A percentile compares a stretch with the other conserved stretches of the same genome.
Conservation (phyloP, 768 basidiomycete species). For the Aureoboletus auriporus region DNA sequence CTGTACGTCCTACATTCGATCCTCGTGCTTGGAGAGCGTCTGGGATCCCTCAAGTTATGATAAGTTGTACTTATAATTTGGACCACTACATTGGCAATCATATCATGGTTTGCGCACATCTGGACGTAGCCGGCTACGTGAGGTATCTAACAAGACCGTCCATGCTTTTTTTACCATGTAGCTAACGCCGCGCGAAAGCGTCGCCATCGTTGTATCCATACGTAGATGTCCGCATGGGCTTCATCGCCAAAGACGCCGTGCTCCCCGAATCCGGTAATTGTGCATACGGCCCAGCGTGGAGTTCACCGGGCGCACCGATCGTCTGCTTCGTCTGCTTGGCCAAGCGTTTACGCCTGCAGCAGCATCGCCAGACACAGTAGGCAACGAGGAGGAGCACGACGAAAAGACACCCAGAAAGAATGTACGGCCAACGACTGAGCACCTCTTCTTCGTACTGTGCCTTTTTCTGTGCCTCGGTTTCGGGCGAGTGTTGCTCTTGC, state of each 20-base stretch:
- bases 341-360: slow-evolving; percentile 40
- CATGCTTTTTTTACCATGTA: neutral
- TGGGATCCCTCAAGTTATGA: neutral
- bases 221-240: slow-evolving; percentile 22
- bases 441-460: slow-evolving; percentile 58
- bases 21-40: slow-evolving; percentile 1
- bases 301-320: neutral
- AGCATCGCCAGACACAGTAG: slow-evolving; percentile 58
- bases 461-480: slow-evolving; percentile 63
- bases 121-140: slow-evolving; percentile 30
- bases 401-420: slow-evolving; percentile 56
- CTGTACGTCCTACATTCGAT: slow-evolving; percentile 4
- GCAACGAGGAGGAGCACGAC: slow-evolving; percentile 44
- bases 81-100: no score
- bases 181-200: slow-evolving; percentile 11
- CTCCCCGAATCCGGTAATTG: slow-evolving; percentile 25
- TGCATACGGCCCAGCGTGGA: slow-evolving; percentile 17
- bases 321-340: slow-evolving; percentile 24
- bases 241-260: slow-evolving; percentile 26
- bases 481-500: slow-evolving; percentile 59
- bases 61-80: no score
- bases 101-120: no score
- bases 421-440: slow-evolving; percentile 72
- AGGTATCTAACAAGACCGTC: slow-evolving; percentile 8
- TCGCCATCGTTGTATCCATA: slow-evolving; percentile 12